Base-by-base conservation (phyloP, 2,329 filamentous ascomycete genomes). In the Xylariaceae sp. region DNA sequence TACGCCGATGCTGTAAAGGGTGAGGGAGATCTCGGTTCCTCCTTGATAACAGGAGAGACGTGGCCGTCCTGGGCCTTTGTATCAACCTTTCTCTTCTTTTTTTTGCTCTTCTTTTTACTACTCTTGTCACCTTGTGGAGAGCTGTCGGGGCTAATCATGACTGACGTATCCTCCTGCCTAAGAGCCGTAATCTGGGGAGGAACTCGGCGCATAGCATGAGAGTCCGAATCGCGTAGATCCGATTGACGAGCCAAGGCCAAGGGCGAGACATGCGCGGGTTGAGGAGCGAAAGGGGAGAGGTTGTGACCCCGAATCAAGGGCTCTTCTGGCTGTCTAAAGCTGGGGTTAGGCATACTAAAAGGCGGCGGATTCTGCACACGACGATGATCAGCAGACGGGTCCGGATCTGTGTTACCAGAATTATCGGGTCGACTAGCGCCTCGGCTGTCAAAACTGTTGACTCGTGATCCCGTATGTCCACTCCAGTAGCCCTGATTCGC, bases 231-330 rank as follows among this genome's bases (percentile, higher is more conserved):
- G 15, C 64, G 64, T 45, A 72, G 64, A 52, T 70, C 70, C 30
- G 71, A 69, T 17, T 71, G 71, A 39, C 74, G 74, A 55, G 77
- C 73, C 70, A 76, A 74, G 66, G 82, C 76, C 75, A 87, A 70
- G 64, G 81, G 77, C 72, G 88, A 80, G 64, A 84, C 85, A 69
- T 89, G 87, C 53, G 86, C 85, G 56, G 90, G 88, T 69, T 90
- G 89, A 30, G 90, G 89, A 55, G 89, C 89, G 69, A 88, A 76
- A 48, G 88, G 88, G 41, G 86, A 87, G 54, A 86, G 83, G 67
- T 92, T 87, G 71, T 92, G 88, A 66, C 86, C 87, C 69, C 86
- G 85, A 67, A 92, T 80, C 59, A 92, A 77, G 55, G 86, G 85
- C 62, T 88, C 81, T 55, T 82, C 75, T 65, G 72, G 77, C 66